Percentiles rank a stretch among this genome's conserved stretches.
phyloP scores from a whole-genome alignment of 768 basidiomycete species.

The Lactarius trivialis region DNA sequence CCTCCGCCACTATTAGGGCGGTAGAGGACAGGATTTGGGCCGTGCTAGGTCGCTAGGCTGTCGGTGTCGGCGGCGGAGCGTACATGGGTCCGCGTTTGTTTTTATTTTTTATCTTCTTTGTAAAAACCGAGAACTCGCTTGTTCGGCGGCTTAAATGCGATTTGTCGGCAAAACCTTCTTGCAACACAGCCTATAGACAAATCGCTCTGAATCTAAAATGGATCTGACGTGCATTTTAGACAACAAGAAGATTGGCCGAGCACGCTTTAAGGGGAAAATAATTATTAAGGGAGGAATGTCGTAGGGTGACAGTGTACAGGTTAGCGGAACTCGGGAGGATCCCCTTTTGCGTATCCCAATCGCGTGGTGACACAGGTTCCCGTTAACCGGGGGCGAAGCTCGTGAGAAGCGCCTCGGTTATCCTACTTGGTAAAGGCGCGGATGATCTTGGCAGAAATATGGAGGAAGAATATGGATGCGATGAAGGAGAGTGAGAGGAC shows the following conservation, averaged over 20 bases:
- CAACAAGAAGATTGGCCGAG: background rate
- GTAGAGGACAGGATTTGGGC: conserved; percentile 59
- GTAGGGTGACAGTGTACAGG: conserved; percentile 8
- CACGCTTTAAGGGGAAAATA: background rate
- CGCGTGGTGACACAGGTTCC: background rate
- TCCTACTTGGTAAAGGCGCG: conserved; percentile 58
- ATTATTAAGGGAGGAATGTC: background rate
- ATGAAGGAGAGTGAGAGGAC: conserved; percentile 95
- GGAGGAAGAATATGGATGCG: conserved; percentile 97
- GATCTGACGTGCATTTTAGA: background rate
- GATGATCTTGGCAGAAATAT: conserved; percentile 93
- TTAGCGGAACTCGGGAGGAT: background rate
- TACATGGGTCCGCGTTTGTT: background rate
- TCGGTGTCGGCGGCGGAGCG: background rate
- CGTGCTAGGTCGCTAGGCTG: conserved; percentile 22
- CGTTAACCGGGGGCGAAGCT: background rate
- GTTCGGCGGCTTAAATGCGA: conserved; percentile 11
- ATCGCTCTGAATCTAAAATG: background rate
- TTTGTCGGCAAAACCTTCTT: conserved; percentile 3
- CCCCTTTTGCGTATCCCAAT: background rate
- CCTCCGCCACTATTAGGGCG: conserved; percentile 42
- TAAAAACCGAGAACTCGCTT: background rate
- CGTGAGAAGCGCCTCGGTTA: background rate
- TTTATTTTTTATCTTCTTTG: background rate
- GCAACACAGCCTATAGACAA: background rate